phyloP scores from a whole-genome alignment of 2,329 filamentous ascomycete species.

The Raffaelea ambrosiae region DNA sequence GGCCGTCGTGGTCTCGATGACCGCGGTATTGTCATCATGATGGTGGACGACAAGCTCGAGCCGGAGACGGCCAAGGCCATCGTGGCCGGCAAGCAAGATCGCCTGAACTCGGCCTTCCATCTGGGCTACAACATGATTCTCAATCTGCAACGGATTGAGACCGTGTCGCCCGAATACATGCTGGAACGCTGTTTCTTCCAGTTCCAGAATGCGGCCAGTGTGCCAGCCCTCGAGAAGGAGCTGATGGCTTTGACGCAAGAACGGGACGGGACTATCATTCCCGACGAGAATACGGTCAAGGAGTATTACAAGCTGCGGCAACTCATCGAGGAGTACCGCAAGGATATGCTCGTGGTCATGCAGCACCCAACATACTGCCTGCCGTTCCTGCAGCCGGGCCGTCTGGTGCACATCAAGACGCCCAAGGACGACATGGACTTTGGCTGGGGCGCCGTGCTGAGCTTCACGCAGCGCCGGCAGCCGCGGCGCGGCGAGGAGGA shows the following conservation, averaged over 20 bases:
- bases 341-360: slow-evolving; percentile 86
- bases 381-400: slow-evolving; percentile 79
- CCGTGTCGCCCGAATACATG: slow-evolving; percentile 98
- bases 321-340: slow-evolving; percentile 72
- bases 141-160: slow-evolving; percentile 93
- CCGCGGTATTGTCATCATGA: slow-evolving; percentile 98
- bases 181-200: slow-evolving; percentile 97
- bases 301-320: slow-evolving; percentile 90
- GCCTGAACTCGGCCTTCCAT: slow-evolving; percentile 95
- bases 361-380: slow-evolving; percentile 83
- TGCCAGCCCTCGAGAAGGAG: slow-evolving; percentile 75
- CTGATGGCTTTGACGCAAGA: slow-evolving; percentile 70
- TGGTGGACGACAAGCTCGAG: slow-evolving; percentile 96
- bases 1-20: slow-evolving; percentile 96
- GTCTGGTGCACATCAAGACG: slow-evolving; percentile 78
- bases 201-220: slow-evolving; percentile 90
- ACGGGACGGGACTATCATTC: slow-evolving; percentile 63
- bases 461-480: slow-evolving; percentile 57
- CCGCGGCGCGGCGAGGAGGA: slow-evolving; percentile 58
- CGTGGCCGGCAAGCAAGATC: slow-evolving; percentile 92
- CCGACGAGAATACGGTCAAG: slow-evolving; percentile 80
- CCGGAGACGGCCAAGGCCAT: slow-evolving; percentile 90
- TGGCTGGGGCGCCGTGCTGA: slow-evolving; percentile 86
- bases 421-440: slow-evolving; percentile 63
- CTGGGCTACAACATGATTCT: slow-evolving; percentile 99